These are phyloP conservation scores for Chiua virens DNA, from an alignment of 768 basidiomycete genomes.

Conservation along the genomic window DNA sequence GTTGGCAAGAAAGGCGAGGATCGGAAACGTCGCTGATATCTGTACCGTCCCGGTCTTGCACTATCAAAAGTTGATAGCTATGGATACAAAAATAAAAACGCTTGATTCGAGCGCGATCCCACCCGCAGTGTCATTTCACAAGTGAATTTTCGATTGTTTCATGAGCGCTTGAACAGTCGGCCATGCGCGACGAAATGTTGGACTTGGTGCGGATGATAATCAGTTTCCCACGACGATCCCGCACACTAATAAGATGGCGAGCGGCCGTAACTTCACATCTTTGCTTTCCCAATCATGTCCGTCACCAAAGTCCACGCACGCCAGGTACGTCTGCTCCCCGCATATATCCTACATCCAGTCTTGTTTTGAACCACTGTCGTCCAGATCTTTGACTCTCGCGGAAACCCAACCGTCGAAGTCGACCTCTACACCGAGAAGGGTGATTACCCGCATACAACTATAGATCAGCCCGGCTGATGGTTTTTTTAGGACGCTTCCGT, in stretches of 20 bases:
- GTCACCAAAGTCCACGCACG: constrained; percentile 90
- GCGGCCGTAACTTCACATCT: constrained; percentile 10
- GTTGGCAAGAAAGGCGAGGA: constrained; percentile 49
- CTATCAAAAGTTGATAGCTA: constrained; percentile 7
- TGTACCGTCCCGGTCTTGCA: constrained; percentile 14
- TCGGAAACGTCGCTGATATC: constrained; percentile 35
- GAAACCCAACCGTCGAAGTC: constrained; percentile 96
- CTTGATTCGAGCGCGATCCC: constrained; percentile 1
- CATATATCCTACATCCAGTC: neutral
- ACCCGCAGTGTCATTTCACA: neutral
- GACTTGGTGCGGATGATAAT: constrained; percentile 33
- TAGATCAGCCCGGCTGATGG: constrained; percentile 10
- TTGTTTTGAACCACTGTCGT: constrained; percentile 12
- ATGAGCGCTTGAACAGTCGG: constrained; percentile 2
- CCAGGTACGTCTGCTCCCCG: constrained; percentile 55
- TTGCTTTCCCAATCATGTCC: constrained; percentile 65
- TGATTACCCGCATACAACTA: constrained; percentile 31
- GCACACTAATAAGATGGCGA: constrained; percentile 23
- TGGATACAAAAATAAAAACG: constrained; percentile 11
- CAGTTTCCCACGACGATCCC: constrained; percentile 33
- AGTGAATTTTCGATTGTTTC: constrained; percentile 12
- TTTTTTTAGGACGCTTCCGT: constrained; percentile 76
- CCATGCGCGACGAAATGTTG: neutral
- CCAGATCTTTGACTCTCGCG: constrained; percentile 99
- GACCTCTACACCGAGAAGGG: constrained; percentile 88